Evolutionary conservation across 2,329 filamentous ascomycete genomes (phyloP).

Genomic region (Clarireedia homoeocarpa): DNA sequence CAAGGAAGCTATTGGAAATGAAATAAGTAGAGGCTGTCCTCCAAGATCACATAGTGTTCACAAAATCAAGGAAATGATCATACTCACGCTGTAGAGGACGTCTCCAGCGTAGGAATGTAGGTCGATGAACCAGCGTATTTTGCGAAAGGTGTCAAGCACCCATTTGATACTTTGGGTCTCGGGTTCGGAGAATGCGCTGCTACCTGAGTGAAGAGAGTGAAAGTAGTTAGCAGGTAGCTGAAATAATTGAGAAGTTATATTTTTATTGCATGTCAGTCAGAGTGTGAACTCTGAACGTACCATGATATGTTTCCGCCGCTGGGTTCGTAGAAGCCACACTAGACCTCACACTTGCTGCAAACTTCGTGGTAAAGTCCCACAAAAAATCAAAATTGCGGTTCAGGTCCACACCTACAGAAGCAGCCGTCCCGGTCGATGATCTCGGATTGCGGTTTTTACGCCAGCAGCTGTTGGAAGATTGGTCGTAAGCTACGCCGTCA

Average conservation of each 20-base stretch:
- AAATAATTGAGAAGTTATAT: no score
- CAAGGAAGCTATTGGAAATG: no score
- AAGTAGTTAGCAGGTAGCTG: background rate
- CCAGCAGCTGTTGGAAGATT: conserved; percentile 43
- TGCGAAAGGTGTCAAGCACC: conserved; percentile 41
- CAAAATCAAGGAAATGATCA: no score
- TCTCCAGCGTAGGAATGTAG: conserved; percentile 47
- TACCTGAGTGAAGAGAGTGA: conserved; percentile 29
- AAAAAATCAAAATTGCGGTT: conserved; percentile 52
- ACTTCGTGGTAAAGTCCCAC: conserved; percentile 42
- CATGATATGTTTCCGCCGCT: conserved; percentile 31
- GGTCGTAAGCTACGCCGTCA: conserved; percentile 44
- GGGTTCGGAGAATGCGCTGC: conserved; percentile 44
- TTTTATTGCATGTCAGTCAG: no score
- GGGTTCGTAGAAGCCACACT: conserved; percentile 33
- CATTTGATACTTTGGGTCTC: conserved; percentile 48
- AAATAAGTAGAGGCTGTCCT: no score
- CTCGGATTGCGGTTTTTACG: conserved; percentile 47
- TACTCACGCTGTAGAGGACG: conserved; percentile 38
- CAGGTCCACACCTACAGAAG: conserved; percentile 41
- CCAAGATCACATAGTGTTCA: no score
- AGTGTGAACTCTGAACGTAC: conserved; percentile 7
- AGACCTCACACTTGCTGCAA: conserved; percentile 33
- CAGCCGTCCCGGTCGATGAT: conserved; percentile 22
- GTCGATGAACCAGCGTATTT: conserved; percentile 50